These are phyloP conservation scores for Sphaerulina musiva DNA, from an alignment of 2,329 filamentous ascomycete genomes.

Conservation along the genomic window DNA sequence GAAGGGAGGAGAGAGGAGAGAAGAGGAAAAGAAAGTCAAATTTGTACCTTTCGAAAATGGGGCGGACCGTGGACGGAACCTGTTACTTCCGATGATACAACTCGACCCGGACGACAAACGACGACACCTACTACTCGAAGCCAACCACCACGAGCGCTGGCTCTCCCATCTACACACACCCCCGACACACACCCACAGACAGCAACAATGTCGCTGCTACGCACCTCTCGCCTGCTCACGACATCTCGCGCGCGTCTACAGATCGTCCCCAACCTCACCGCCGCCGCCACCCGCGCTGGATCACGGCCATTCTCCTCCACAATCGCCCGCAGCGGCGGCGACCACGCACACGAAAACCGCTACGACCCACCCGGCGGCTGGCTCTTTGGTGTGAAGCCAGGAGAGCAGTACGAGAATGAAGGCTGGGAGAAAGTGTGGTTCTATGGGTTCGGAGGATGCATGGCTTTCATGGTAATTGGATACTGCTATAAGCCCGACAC, in stretches of 20 bases:
- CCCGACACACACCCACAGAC: conserved; percentile 7
- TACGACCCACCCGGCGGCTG: conserved; percentile 88
- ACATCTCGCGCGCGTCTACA: conserved; percentile 30
- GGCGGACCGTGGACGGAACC: neutral
- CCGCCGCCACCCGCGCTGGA: conserved; percentile 23
- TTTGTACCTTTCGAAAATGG: neutral
- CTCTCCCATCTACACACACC: neutral
- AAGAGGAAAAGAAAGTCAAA: neutral
- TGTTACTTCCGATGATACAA: neutral
- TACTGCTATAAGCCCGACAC: conserved; percentile 98
- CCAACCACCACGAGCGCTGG: neutral
- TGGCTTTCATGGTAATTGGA: conserved; percentile 66
- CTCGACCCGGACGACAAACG: neutral
- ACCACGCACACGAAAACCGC: conserved; percentile 66
- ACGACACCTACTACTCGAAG: conserved; percentile 3
- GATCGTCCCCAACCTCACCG: conserved; percentile 28
- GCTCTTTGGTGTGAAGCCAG: conserved; percentile 90
- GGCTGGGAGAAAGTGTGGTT: conserved; percentile 88
- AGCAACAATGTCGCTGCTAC: conserved; percentile 28
- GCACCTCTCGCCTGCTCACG: conserved; percentile 28
- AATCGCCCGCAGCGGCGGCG: conserved; percentile 35
- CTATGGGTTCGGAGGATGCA: conserved; percentile 74
- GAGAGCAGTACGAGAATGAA: conserved; percentile 91
- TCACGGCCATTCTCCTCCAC: conserved; percentile 32
- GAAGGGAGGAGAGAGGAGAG: neutral